A percentile compares a stretch with the other conserved stretches of the same genome.
phyloP scores from a whole-genome alignment of 2,329 filamentous ascomycete species.

The Exophiala mesophila region DNA sequence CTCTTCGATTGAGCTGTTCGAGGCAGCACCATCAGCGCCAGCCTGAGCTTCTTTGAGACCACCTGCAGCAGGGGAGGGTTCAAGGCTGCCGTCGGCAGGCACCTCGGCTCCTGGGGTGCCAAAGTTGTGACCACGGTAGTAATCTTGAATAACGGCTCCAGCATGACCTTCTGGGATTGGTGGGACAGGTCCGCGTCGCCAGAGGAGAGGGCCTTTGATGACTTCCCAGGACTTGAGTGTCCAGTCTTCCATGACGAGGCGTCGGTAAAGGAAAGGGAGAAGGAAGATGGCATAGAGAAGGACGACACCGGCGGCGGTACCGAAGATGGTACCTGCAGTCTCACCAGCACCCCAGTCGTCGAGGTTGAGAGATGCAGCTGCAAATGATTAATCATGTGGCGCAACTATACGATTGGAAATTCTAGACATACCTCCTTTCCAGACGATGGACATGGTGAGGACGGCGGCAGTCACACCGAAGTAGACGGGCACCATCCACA shows the following conservation, averaged over 20 bases:
- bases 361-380: constrained; percentile 12
- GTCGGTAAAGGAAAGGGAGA: constrained; percentile 8
- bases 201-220: constrained; percentile 6
- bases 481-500: constrained; percentile 10
- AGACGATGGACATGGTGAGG: constrained; percentile 8
- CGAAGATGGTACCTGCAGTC: constrained; percentile 11
- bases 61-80: background rate
- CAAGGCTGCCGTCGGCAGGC: background rate
- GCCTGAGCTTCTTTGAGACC: background rate
- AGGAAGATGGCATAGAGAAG: constrained; percentile 10
- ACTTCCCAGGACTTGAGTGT: constrained; percentile 4
- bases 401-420: no score
- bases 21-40: background rate
- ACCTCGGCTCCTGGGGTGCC: background rate
- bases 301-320: constrained; percentile 3
- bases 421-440: constrained; percentile 8
- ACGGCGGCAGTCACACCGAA: constrained; percentile 3
- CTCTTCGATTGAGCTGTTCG: background rate
- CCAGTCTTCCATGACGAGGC: constrained; percentile 6
- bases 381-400: background rate
- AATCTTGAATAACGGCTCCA: constrained; percentile 4
- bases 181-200: constrained; percentile 4
- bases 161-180: constrained; percentile 7
- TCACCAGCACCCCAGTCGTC: constrained; percentile 26
- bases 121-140: constrained; percentile 1